Base-by-base conservation (phyloP, 2,329 filamentous ascomycete species). In the Alternaria ethzedia region DNA sequence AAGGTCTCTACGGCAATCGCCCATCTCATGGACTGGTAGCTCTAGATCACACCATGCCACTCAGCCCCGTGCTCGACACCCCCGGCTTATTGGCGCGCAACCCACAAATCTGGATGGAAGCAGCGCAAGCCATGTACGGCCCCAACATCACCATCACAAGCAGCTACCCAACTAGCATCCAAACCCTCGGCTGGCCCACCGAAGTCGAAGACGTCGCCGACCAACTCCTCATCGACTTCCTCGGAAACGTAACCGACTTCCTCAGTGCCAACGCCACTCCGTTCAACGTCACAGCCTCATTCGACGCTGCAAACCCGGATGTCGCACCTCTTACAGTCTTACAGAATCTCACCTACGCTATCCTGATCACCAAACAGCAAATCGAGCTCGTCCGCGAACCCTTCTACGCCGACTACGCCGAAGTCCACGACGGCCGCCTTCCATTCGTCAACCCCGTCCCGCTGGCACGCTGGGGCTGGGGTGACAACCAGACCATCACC, bases 371-470 rank as follows among this genome's bases (percentile, higher is more conserved):
- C 3, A 80, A 85, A 68, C 79, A 84, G 67, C 85, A 86, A 65
- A 82, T 75, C 11, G 72, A 67, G n/a, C 80, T 81, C 3, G 76
- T 87, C 21, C 80, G 82, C 2, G 79, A 83, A 15, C 83, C 84
- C 0, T 86, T 86, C 69, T 85, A 84, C 61, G 77, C 75, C 5
- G 83, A 85, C 66, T 87, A 86, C 63, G 83, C 82, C 1, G 80
- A 81, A 1, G 76, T 74, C 0, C 75, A 86, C 61, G 78, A 80
- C 30, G 84, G 83, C 3, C 80, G 83, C 5, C 71, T 66, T 2
- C 85, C 85, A 0, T 86, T 85, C 55, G 77, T 87, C 45, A 82
- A 86, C 58, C 85, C 85, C 0, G 80, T 81, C 0, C 84, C 85
- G 1, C 66, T 84, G 1, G 77, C 79, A 0, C 82, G 85, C 11